phyloP scores from a whole-genome alignment of 306 rosid genomes.

The Amphicarpaea edgeworthii region DNA sequence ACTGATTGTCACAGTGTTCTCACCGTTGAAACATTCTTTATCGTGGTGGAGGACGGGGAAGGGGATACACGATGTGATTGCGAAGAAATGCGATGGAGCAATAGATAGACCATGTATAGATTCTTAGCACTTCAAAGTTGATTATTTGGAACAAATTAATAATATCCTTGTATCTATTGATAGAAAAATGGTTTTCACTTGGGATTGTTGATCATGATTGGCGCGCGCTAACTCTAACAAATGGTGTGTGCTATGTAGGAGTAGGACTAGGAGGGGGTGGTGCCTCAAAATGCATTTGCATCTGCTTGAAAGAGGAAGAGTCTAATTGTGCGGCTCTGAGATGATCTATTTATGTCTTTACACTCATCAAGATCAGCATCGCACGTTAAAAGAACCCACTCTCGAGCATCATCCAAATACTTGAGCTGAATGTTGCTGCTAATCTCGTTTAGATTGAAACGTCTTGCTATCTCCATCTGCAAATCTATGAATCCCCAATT shows the following conservation, averaged over 20 bases:
- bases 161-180: not conserved
- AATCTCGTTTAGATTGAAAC: slow-evolving; percentile 19
- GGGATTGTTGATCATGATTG: not conserved
- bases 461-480: slow-evolving; percentile 27
- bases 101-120: not conserved
- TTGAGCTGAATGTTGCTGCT: slow-evolving; percentile 1
- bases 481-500: slow-evolving; percentile 9
- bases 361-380: slow-evolving; percentile 28
- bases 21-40: no score
- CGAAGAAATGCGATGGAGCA: no score
- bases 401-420: slow-evolving; percentile 19
- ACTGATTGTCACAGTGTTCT: no score
- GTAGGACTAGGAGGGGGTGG: slow-evolving; percentile 6
- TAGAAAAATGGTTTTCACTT: slow-evolving; percentile 1
- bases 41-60: no score
- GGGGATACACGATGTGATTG: no score
- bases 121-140: not conserved
- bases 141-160: slow-evolving; percentile 5
- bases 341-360: slow-evolving; percentile 15
- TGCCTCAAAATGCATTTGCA: not conserved
- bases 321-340: slow-evolving; percentile 19
- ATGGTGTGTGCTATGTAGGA: not conserved
- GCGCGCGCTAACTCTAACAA: not conserved
- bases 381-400: slow-evolving; percentile 17
- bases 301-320: slow-evolving; percentile 20